Evolutionary conservation across 2,329 filamentous ascomycete species (phyloP), one percentile per base, ranked within the genome.

Genomic region (Salinomyces thailandicus): DNA sequence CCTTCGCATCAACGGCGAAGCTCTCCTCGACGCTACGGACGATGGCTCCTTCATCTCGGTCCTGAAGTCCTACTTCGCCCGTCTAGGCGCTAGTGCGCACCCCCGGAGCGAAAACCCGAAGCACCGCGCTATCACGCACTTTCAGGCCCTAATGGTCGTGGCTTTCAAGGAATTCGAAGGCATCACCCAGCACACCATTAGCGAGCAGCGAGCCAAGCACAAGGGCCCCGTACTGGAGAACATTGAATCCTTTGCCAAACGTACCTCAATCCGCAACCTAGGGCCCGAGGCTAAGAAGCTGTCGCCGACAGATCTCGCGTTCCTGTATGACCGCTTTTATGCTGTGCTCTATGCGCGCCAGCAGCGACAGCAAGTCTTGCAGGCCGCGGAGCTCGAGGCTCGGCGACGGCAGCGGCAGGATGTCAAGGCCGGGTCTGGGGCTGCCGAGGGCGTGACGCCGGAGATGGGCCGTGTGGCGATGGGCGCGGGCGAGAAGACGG

Each of bases 91-190:
- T 62, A 95, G 87, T 3, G 91, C 91, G 2, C 89, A 98, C 54
- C 91, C 91, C 2, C 87, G 82, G 54, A 95, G 86, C 0, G 87
- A 95, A 57, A 98, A 96, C 45, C 79, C 87, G 3, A 98, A 96
- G 63, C 68, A 96, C 35, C 76, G 89, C 36, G 85, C 87, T 0
- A 91, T 98, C 36, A 98, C 93, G 5, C 77, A 85, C 31, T 98
- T 98, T 58, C 91, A 98, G 54, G 91, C 96, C 60, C 74, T 98
- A 39, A 96, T 98, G 87, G 91, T 98, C 3, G 91, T 96, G 14
- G 91, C 91, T 1, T 98, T 98, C 65, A 96, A 95, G 51, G 91
- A 98, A 55, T 98, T 98, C 55, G 82, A 89, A 0, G 85, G 80
- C 27, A 94, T 98, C 49, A 98, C 91, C 0, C 89, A 98, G 56